Percentiles rank a stretch among this genome's conserved stretches.
Evolutionary conservation across 768 basidiomycete genomes (phyloP).

Genomic region (Zangia roseola): DNA sequence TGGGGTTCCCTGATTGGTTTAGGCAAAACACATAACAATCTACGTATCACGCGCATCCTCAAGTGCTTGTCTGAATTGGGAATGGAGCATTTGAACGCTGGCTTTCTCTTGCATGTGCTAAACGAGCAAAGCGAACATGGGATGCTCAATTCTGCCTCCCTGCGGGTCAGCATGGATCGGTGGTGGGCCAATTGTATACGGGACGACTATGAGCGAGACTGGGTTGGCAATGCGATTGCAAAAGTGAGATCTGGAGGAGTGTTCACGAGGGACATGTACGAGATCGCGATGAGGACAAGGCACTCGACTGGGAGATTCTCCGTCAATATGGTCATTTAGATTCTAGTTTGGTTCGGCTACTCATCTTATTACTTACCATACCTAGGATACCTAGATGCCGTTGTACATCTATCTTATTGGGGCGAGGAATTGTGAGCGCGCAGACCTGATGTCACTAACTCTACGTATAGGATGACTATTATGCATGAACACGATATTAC

Average conservation of each 20-base stretch:
- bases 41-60: conserved; percentile 74
- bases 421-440: background rate
- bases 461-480: background rate
- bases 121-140: conserved; percentile 63
- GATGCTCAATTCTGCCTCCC: conserved; percentile 46
- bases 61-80: conserved; percentile 74
- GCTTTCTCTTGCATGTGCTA: conserved; percentile 67
- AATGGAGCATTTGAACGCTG: conserved; percentile 59
- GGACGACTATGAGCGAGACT: conserved; percentile 55
- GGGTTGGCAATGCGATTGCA: conserved; percentile 49
- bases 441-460: background rate
- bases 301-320: conserved; percentile 18
- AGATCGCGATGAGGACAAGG: conserved; percentile 44
- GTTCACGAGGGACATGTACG: conserved; percentile 61
- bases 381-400: no score
- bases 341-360: background rate
- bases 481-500: conserved; percentile 6
- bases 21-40: conserved; percentile 74
- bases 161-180: conserved; percentile 65
- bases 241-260: conserved; percentile 46
- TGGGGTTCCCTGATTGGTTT: background rate
- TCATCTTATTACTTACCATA: no score
- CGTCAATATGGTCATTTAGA: background rate
- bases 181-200: conserved; percentile 80
- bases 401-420: background rate